phyloP scores from a whole-genome alignment of 495 filamentous ascomycete species.

The Penicillium riverlandense region DNA sequence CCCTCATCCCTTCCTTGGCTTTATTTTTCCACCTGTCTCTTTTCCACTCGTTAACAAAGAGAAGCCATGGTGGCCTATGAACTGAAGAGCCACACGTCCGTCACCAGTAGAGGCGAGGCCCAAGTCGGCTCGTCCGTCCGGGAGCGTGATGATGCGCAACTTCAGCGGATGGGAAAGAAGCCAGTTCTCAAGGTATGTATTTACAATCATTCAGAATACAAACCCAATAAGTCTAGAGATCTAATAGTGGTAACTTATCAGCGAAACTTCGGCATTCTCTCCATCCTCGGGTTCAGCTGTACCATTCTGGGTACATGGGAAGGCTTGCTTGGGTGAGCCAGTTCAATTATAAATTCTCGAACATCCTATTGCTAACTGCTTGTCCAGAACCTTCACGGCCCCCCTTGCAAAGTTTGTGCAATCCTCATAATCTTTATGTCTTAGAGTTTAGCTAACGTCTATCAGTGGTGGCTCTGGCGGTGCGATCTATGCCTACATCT shows the following conservation, averaged over 20 bases:
- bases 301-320: constrained; percentile 36
- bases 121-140: neutral
- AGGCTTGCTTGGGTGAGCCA: constrained; percentile 19
- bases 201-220: neutral
- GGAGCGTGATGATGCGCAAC: constrained; percentile 25
- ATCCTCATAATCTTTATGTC: neutral
- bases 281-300: constrained; percentile 28
- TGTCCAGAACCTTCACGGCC: constrained; percentile 12
- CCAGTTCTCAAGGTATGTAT: constrained; percentile 31
- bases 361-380: neutral
- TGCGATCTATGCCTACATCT: constrained; percentile 43
- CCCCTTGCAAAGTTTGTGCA: constrained; percentile 12
- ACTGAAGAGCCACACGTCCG: constrained; percentile 11
- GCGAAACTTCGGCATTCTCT: constrained; percentile 27
- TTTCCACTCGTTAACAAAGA: neutral
- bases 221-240: neutral
- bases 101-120: constrained; percentile 1
- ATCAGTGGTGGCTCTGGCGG: constrained; percentile 40
- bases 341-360: neutral
- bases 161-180: constrained; percentile 35
- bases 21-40: neutral
- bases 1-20: neutral
- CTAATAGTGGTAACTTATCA: constrained; percentile 1
- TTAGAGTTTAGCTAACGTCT: constrained; percentile 1
- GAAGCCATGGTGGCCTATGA: constrained; percentile 12